Evolutionary conservation across 1,284 basidiomycete genomes (phyloP), one percentile per base, ranked within the genome.

Genomic region (Trichosporon sp.): DNA sequence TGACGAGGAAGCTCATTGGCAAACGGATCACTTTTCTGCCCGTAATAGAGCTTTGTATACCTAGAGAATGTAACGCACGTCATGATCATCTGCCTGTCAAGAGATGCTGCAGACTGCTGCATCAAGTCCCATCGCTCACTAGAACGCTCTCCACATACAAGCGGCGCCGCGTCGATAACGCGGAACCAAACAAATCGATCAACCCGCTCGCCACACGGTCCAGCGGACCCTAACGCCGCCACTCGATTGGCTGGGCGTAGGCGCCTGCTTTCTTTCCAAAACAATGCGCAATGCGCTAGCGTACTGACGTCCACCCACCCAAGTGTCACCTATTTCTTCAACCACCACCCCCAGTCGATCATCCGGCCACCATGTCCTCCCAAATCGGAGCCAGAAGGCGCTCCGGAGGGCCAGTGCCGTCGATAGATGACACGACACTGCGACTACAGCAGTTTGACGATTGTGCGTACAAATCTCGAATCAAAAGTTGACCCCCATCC

Each of bases 361-460:
- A 54, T 54, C 49, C 49, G 49, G 49, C 49, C 21, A 57, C 33
- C 19, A 57, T 57, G 56, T 57, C 56, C 32, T 57, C 56, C 33
- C 56, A 57, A 16, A 11, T 27, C 16, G 49, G 56, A 23, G 32
- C 32, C 23, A 57, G 32, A n/a, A 33, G 56, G 56, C 56, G 56
- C 19, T 57, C 56, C 10, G 32, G 32, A 13, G 56, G 56, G 16
- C 32, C 32, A 21, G 56, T 21, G 9, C 32, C 32, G 32, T n/a
- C 19, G 16, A 21, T 33, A 31, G 56, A 57, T 23, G 56, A 34
- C 10, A 57, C 56, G 16, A 33, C 56, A 16, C 27, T 56, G 10
- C 60, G 62, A 25, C 14, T 52, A 16, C 52, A 57, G 19, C 52
- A 62, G 13, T 62, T 60, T 23, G 64, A 62, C 34, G 64, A 65